Percentiles rank a stretch among this genome's conserved stretches.
Evolutionary conservation across 2,329 filamentous ascomycete genomes (phyloP).

Genomic region (Alternaria longipes): DNA sequence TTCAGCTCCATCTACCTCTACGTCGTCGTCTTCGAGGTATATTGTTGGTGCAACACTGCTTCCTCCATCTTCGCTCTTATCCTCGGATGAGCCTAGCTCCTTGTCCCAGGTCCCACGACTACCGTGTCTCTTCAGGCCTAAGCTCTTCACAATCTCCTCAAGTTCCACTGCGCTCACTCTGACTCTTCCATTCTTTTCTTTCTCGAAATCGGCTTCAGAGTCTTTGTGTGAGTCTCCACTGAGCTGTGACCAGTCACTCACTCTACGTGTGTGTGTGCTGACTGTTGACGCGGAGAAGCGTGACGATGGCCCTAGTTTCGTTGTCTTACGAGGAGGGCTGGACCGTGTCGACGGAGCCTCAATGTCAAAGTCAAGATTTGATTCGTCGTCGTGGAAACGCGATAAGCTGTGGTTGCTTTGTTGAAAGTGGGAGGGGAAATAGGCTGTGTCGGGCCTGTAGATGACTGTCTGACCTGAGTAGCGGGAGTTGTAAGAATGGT

Average conservation of each 20-base stretch:
- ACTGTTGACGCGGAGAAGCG: constrained; percentile 16
- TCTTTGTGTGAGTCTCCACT: constrained; percentile 21
- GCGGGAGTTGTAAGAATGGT: constrained; percentile 9
- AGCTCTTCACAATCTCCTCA: constrained; percentile 1
- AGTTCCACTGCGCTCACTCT: constrained; percentile 1
- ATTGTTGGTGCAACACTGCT: constrained; percentile 1
- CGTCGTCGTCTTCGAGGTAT: neutral
- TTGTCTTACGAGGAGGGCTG: constrained; percentile 17
- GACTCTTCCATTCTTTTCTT: neutral
- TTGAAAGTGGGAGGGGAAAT: constrained; percentile 9
- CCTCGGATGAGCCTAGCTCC: neutral
- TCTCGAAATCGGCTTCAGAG: neutral
- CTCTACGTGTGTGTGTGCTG: constrained; percentile 19
- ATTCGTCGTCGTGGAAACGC: constrained; percentile 37
- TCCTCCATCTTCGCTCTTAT: neutral
- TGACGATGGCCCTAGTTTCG: constrained; percentile 20
- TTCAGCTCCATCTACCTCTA: neutral
- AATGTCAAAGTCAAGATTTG: constrained; percentile 40
- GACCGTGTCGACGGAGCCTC: constrained; percentile 23
- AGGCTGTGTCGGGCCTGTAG: constrained; percentile 21
- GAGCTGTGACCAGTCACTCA: constrained; percentile 34
- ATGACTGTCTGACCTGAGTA: constrained; percentile 26
- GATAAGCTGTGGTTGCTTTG: neutral
- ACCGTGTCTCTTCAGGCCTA: neutral
- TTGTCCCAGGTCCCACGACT: neutral